Evolutionary conservation across 768 basidiomycete species (phyloP).

Genomic region (Albatrellus ellisii): DNA sequence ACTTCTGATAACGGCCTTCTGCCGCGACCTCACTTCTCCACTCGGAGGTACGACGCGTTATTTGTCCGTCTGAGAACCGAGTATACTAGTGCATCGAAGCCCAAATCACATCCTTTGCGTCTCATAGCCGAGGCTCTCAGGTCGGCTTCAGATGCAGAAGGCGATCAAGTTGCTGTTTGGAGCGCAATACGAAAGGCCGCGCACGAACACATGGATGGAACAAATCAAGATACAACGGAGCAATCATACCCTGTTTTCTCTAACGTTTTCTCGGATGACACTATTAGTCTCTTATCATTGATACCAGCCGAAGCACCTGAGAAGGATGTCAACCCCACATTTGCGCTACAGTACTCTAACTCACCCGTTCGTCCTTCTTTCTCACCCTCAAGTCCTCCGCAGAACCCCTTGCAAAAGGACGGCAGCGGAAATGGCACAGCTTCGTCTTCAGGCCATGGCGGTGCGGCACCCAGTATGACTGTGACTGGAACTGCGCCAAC

Average conservation of each 20-base stretch:
- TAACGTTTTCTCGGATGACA: slow-evolving; percentile 59
- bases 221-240: slow-evolving; percentile 14
- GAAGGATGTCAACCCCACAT: slow-evolving; percentile 14
- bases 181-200: slow-evolving; percentile 32
- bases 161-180: slow-evolving; percentile 36
- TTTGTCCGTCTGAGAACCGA: slow-evolving; percentile 55
- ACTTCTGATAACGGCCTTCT: slow-evolving; percentile 32
- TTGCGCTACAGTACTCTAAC: slow-evolving; percentile 21
- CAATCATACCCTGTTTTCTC: slow-evolving; percentile 24
- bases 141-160: slow-evolving; percentile 20
- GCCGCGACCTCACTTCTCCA: slow-evolving; percentile 55
- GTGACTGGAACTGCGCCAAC: slow-evolving; percentile 20
- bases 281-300: slow-evolving; percentile 35
- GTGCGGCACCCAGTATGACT: slow-evolving; percentile 13
- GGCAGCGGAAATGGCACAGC: background rate
- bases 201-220: slow-evolving; percentile 16
- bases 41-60: slow-evolving; percentile 47
- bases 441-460: slow-evolving; percentile 1
- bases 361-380: slow-evolving; percentile 15
- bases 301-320: slow-evolving; percentile 29
- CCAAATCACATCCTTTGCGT: slow-evolving; percentile 39
- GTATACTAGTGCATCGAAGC: slow-evolving; percentile 19
- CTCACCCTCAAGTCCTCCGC: slow-evolving; percentile 3
- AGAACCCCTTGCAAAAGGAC: background rate
- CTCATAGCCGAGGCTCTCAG: slow-evolving; percentile 55